These are phyloP conservation scores for Colletotrichum noveboracense DNA, from an alignment of 2,329 filamentous ascomycete species.

Conservation along the genomic window DNA sequence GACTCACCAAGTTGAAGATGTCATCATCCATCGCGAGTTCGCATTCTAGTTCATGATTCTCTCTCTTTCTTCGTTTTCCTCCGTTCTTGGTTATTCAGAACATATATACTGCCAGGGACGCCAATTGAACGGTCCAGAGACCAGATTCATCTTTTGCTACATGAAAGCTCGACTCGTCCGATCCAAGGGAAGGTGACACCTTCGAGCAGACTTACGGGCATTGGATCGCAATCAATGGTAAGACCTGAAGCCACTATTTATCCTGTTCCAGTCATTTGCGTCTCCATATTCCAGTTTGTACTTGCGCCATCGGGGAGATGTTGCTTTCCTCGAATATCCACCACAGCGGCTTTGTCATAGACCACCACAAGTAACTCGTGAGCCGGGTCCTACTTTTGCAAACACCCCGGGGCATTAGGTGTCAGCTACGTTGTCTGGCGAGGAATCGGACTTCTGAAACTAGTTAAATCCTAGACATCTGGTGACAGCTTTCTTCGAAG, in stretches of 20 bases:
- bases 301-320: background rate
- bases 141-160: background rate
- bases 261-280: background rate
- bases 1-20: background rate
- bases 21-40: fast-evolving
- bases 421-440: no score
- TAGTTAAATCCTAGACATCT: no score
- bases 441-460: no score
- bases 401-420: no score
- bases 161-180: background rate
- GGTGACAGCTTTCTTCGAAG: no score
- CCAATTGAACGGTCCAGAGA: background rate
- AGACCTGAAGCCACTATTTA: no score
- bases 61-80: background rate
- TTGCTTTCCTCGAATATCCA: background rate
- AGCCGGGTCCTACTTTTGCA: background rate
- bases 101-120: background rate
- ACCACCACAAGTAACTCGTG: background rate
- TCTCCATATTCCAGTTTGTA: background rate
- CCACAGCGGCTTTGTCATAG: no score
- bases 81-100: no score
- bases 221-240: background rate
- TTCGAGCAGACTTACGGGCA: background rate
- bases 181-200: background rate
- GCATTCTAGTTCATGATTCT: background rate